Conservation (phyloP, 176 grass and related monocot genomes). For the Dendrocalamus sinicus region DNA sequence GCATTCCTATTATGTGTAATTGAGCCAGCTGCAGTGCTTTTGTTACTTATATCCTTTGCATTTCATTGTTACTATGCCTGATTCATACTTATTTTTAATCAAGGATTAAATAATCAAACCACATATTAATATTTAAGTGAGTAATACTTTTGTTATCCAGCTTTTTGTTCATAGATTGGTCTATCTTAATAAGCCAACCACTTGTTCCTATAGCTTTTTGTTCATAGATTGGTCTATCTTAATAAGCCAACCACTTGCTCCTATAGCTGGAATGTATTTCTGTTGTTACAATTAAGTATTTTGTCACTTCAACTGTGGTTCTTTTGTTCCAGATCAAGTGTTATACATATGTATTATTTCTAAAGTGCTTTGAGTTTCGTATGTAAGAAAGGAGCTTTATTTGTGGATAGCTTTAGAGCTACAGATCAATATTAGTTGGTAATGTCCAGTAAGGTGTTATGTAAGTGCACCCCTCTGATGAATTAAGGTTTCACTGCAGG, state of each 20-base stretch:
- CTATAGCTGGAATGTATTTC: conserved; percentile 22
- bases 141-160: neutral
- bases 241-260: conserved; percentile 21
- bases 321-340: conserved; percentile 20
- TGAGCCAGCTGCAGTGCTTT: neutral
- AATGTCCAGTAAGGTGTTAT: conserved; percentile 26
- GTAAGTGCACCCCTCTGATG: conserved; percentile 38
- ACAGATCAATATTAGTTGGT: neutral
- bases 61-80: conserved; percentile 10
- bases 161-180: neutral
- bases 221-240: conserved; percentile 11
- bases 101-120: neutral
- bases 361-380: conserved; percentile 10
- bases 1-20: conserved; percentile 7
- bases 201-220: conserved; percentile 29
- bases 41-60: neutral
- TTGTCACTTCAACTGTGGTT: conserved; percentile 23
- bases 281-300: neutral
- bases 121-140: neutral
- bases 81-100: neutral
- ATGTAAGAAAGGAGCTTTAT: neutral
- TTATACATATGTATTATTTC: conserved; percentile 33
- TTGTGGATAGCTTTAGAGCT: neutral
- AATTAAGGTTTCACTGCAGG: conserved; percentile 49
- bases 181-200: conserved; percentile 16